These are phyloP conservation scores for Tetrastigma voinierianum DNA, from an alignment of 164 flowering plant genomes.

Conservation along the genomic window DNA sequence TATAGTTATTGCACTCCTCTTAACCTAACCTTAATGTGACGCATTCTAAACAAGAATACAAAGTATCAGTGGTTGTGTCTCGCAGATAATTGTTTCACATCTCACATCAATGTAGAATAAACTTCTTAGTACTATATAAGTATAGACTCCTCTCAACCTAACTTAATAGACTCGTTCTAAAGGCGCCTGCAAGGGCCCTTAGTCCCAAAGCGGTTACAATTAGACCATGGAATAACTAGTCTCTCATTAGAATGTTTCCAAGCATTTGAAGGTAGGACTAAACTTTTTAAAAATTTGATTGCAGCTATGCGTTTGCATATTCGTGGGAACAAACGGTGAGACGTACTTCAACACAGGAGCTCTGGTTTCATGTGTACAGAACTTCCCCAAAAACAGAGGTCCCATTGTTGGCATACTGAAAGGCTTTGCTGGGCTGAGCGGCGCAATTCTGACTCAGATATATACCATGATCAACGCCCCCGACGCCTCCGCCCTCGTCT, in stretches of 20 bases:
- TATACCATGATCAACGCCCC: conserved; percentile 35
- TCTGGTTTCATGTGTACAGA: conserved; percentile 55
- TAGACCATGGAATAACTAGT: no score
- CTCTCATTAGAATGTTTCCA: background rate
- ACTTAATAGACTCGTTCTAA: no score
- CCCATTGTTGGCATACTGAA: conserved; percentile 63
- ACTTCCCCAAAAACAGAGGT: conserved; percentile 64
- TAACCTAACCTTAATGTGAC: no score
- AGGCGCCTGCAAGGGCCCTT: no score
- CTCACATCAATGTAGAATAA: no score
- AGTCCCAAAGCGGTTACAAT: no score
- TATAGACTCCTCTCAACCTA: no score
- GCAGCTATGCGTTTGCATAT: conserved; percentile 51
- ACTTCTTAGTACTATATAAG: no score
- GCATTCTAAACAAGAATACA: no score
- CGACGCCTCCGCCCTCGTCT: conserved; percentile 29
- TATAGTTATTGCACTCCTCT: no score
- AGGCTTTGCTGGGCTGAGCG: conserved; percentile 63
- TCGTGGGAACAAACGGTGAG: conserved; percentile 59
- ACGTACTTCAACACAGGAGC: conserved; percentile 66
- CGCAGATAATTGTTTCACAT: no score
- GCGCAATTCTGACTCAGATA: conserved; percentile 55
- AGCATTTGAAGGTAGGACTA: background rate
- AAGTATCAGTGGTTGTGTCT: no score
- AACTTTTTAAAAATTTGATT: background rate